Percentiles rank a stretch among this genome's conserved stretches.
phyloP scores from a whole-genome alignment of 805 yeast species.

The Kodamaea leandrae region DNA sequence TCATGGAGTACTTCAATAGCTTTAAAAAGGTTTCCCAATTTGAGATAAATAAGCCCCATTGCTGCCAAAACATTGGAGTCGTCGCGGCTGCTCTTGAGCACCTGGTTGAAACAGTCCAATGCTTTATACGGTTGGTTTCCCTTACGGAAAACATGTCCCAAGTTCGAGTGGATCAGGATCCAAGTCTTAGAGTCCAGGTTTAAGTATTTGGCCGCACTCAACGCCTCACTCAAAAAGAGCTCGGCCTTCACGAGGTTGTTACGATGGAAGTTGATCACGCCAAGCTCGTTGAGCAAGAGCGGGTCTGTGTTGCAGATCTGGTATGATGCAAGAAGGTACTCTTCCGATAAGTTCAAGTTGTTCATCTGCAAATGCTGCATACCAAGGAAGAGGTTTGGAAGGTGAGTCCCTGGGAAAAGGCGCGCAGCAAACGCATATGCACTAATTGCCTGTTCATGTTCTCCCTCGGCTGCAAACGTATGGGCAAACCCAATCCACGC shows the following conservation, averaged over 20 bases:
- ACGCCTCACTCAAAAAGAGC: constrained; percentile 64
- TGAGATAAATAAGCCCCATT: constrained; percentile 78
- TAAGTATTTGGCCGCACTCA: constrained; percentile 62
- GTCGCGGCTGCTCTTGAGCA: constrained; percentile 67
- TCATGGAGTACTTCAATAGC: constrained; percentile 79
- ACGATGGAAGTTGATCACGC: constrained; percentile 84
- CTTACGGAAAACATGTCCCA: constrained; percentile 85
- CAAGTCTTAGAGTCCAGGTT: constrained; percentile 81
- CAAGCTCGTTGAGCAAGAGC: constrained; percentile 82
- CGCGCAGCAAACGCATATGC: constrained; percentile 96
- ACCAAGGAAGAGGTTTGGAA: constrained; percentile 87
- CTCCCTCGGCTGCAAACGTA: constrained; percentile 97
- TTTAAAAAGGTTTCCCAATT: constrained; percentile 56
- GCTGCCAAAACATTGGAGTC: constrained; percentile 73
- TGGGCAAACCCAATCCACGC: constrained; percentile 99
- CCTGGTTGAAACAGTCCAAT: constrained; percentile 71
- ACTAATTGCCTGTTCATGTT: constrained; percentile 96
- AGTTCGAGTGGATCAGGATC: constrained; percentile 78
- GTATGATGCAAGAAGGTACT: constrained; percentile 73
- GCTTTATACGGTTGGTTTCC: constrained; percentile 63
- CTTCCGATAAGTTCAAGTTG: constrained; percentile 79
- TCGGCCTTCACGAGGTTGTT: constrained; percentile 68
- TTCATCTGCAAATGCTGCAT: constrained; percentile 94
- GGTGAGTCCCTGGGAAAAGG: constrained; percentile 84
- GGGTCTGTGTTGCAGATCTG: constrained; percentile 86